Evolutionary conservation across 441 rosid genomes (phyloP).

Genomic region (Pelargonium citronellum): DNA sequence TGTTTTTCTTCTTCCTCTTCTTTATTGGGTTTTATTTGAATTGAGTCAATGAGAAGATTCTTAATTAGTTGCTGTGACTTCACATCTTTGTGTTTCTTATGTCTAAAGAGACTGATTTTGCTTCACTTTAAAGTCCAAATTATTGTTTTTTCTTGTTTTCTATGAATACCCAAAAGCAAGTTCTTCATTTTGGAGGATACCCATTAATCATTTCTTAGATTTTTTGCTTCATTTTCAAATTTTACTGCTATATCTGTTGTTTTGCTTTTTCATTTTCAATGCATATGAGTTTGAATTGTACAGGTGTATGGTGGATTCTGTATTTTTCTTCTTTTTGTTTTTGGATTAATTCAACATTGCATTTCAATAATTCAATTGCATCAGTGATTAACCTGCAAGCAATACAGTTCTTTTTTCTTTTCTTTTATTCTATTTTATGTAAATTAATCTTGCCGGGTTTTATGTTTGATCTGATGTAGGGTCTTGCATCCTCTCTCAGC

Average conservation of each 20-base stretch:
- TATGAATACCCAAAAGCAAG: not conserved
- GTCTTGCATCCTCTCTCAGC: not conserved
- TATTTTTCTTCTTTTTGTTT: too few relatives aligned
- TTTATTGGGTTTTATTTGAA: not conserved
- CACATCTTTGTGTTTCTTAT: not conserved
- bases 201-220: not conserved
- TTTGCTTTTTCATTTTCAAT: not conserved
- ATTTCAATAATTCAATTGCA: not conserved
- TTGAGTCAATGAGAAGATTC: not conserved
- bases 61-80: not conserved
- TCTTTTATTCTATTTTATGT: not conserved
- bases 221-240: not conserved
- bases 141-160: too few relatives aligned
- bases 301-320: too few relatives aligned
- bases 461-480: conserved; percentile 10
- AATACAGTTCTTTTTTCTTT: not conserved
- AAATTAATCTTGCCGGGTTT: not conserved
- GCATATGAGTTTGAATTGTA: not conserved
- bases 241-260: too few relatives aligned
- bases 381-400: not conserved
- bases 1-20: too few relatives aligned
- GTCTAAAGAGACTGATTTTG: not conserved
- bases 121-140: not conserved
- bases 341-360: not conserved
- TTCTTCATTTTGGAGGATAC: not conserved